phyloP scores from a whole-genome alignment of 1,139 yeast species.

The Pneumocystis jirovecii region DNA sequence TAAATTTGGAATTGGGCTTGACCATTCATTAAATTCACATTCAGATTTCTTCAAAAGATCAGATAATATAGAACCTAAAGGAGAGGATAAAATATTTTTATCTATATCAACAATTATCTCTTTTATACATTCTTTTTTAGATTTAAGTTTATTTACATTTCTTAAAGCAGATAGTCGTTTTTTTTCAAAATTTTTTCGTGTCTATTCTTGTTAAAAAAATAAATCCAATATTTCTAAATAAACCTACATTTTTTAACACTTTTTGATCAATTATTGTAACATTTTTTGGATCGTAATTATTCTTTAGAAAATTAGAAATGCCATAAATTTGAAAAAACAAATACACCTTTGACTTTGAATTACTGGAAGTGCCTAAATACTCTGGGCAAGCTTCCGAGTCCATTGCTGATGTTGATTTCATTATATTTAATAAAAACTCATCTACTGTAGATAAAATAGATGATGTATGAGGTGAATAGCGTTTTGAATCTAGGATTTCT shows the following conservation, averaged over 20 bases:
- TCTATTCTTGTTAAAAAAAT: not conserved
- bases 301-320: not conserved
- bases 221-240: not conserved
- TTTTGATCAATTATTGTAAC: not conserved
- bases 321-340: not conserved
- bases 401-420: not conserved
- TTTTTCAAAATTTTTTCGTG: not conserved
- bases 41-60: constrained; percentile 6
- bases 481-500: not conserved
- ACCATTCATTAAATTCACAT: constrained; percentile 9
- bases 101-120: constrained; percentile 17
- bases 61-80: constrained; percentile 10
- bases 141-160: constrained; percentile 12
- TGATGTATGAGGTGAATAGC: not conserved
- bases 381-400: not conserved
- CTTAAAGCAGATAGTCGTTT: not conserved
- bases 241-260: not conserved
- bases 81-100: constrained; percentile 7
- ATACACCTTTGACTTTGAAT: not conserved
- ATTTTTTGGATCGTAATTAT: not conserved
- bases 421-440: not conserved
- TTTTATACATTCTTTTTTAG: constrained; percentile 13
- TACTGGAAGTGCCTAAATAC: not conserved
- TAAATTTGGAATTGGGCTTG: constrained; percentile 12
- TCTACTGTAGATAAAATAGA: not conserved